Base-by-base conservation (phyloP, 352 stramenopile genomes). In the Thalassiosira exigua region DNA sequence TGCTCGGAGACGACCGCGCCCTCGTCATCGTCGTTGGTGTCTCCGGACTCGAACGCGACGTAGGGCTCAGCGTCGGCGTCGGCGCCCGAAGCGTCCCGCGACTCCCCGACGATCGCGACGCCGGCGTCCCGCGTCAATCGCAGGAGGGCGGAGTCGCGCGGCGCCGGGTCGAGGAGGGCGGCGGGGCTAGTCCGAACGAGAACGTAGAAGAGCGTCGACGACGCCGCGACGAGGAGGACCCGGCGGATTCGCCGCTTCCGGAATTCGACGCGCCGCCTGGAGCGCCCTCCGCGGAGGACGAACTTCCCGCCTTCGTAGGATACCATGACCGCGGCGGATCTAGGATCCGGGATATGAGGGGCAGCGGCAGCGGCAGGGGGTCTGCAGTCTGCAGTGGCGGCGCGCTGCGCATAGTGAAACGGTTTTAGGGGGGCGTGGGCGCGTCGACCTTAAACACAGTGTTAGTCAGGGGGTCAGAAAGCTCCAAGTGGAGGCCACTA, bases 271-370 rank as follows among this genome's bases (percentile, higher is more conserved):
- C n/a, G 32, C 21, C 12, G 21, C 21, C 32, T 67, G 32, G 21
- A 26, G 32, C 52, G 30, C 5, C 4, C 32, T 42, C 27, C 32
- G 57, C 44, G 46, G 46, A 67, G 57, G 12, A 67, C 33, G 57
- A 67, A 67, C 33, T 48, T 53, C n/a, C 57, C 57, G 19, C 52
- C 52, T 53, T 67, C 57, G n/a, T 53, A 67, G 4, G 57, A 67
- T 1, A 67, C 57, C 57, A 67, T 67, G 14, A 11, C 39, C 11
- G 39, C n/a, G n/a, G n/a, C n/a, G n/a, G n/a, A n/a, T n/a, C n/a
- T n/a, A n/a, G n/a, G n/a, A n/a, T n/a, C n/a, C n/a, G n/a, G n/a
- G n/a, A n/a, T n/a, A n/a, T n/a, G n/a, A n/a, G n/a, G n/a, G n/a
- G n/a, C n/a, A n/a, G n/a, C n/a, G n/a, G n/a, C n/a, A n/a, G n/a